Base-by-base conservation (phyloP, 805 yeast genomes). In the Lachancea quebecensis region DNA sequence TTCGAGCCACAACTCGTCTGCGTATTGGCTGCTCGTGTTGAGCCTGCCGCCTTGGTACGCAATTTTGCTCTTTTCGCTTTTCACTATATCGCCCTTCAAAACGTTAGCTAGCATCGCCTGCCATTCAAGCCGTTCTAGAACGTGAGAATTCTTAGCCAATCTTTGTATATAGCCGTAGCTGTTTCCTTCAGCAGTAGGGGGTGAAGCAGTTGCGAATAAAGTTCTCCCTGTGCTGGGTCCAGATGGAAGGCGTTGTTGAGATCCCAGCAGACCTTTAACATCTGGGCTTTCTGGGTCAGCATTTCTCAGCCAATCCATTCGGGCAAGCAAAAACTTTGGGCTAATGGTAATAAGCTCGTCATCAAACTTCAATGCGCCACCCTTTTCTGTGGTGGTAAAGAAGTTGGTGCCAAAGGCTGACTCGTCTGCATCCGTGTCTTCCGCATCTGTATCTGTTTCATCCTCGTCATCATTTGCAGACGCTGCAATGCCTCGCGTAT, bases 41-140 rank as follows among this genome's bases (percentile, higher is more conserved):
- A 55, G 51, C 31, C 53, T 54, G 39, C 56, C 58, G 11, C 52
- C 53, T 46, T 72, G 80, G 42, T 74, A 76, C 12, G 77, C 79
- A 45, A 85, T 72, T 63, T 82, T 82, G 3, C 86, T 82, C 65
- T 91, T 93, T 58, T 93, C 99, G 10, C 91, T 82, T 31, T 83
- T 77, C 16, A 93, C 89, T 44, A 93, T 95, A 64, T 93, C 98
- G 54, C 99, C 98, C 2, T 95, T 91, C 31, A 93, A 74, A 3
- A 93, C 98, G 2, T 89, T 76, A 10, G 85, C 76, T 40, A 93
- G 72, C 95, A 93, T 88, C 0, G 91, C 78, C 65, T 93, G 98
- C 99, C 99, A 93, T 65, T 89, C 96, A 10, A 90, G 69, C 40
- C 98, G 73, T 59, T 89, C 97, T 10, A 80, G 56, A 7, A 82